Conservation (phyloP, 495 filamentous ascomycete species). For the Penicillium coffeae region DNA sequence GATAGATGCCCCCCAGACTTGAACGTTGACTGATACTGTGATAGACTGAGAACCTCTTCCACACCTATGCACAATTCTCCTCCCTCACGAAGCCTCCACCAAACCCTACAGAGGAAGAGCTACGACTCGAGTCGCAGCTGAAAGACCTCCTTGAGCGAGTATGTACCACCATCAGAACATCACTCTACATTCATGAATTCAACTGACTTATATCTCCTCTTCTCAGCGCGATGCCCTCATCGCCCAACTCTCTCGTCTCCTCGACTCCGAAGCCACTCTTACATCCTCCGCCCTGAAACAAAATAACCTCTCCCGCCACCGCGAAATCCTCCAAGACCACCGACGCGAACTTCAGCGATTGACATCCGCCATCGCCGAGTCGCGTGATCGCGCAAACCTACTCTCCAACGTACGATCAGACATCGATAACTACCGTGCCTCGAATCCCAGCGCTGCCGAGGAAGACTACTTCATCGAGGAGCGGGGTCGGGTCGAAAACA, state of each 20-base stretch:
- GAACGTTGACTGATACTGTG: slow-evolving; percentile 5
- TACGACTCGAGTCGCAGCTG: slow-evolving; percentile 70
- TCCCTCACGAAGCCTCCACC: slow-evolving; percentile 71
- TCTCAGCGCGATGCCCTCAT: slow-evolving; percentile 75
- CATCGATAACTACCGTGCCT: slow-evolving; percentile 80
- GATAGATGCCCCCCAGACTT: not conserved
- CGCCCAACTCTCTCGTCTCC: slow-evolving; percentile 77
- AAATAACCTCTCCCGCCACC: slow-evolving; percentile 88
- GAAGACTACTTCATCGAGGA: slow-evolving; percentile 97
- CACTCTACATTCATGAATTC: not conserved
- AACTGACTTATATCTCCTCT: not conserved
- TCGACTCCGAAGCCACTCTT: slow-evolving; percentile 89
- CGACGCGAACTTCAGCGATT: slow-evolving; percentile 75
- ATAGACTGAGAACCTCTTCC: slow-evolving; percentile 89
- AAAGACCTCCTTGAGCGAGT: slow-evolving; percentile 71
- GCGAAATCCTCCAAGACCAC: slow-evolving; percentile 85
- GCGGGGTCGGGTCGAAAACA: slow-evolving; percentile 76
- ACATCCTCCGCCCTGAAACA: slow-evolving; percentile 89
- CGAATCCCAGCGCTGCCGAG: slow-evolving; percentile 75
- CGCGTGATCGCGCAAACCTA: slow-evolving; percentile 85
- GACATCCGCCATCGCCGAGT: slow-evolving; percentile 59
- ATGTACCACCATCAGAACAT: slow-evolving; percentile 12
- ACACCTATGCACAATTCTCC: slow-evolving; percentile 95
- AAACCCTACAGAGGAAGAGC: slow-evolving; percentile 84
- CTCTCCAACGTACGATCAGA: slow-evolving; percentile 86